These are phyloP conservation scores for Dujonia santamariae DNA, from an alignment of 1,139 yeast species.

Conservation along the genomic window DNA sequence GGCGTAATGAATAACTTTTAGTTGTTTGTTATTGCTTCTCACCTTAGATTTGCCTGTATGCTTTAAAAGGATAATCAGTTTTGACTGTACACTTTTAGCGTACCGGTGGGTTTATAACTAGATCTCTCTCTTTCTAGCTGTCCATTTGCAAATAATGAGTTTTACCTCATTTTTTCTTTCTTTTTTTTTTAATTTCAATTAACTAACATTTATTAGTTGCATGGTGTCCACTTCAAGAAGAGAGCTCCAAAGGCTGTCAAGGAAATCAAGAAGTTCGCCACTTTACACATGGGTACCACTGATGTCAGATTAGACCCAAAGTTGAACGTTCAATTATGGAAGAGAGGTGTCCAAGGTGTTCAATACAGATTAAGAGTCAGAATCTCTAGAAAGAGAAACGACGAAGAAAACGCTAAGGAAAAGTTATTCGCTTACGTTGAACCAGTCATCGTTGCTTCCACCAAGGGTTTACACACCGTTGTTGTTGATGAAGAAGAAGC, in stretches of 20 bases:
- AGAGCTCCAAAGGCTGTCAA: slow-evolving; percentile 99
- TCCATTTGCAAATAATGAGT: slow-evolving; percentile 1
- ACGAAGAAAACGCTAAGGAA: slow-evolving; percentile 99
- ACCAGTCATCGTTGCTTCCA: slow-evolving; percentile 90
- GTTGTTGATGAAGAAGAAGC: slow-evolving; percentile 91
- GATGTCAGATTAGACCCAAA: slow-evolving; percentile 99
- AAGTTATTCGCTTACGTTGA: slow-evolving; percentile 98
- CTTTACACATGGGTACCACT: slow-evolving; percentile 98
- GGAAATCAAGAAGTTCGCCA: slow-evolving; percentile 98
- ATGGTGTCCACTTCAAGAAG: slow-evolving; percentile 98
- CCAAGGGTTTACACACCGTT: slow-evolving; percentile 97
- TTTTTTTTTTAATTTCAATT: slow-evolving; percentile 1
- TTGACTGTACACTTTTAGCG: slow-evolving; percentile 1
- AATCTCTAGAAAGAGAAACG: slow-evolving; percentile 99
- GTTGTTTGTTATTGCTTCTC: slow-evolving; percentile 6
- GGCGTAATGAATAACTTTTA: slow-evolving; percentile 5
- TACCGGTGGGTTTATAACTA: too few relatives aligned
- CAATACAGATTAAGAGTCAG: slow-evolving; percentile 98
- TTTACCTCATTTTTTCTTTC: neutral
- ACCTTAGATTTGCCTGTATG: slow-evolving; percentile 5
- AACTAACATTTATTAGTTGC: slow-evolving; percentile 65
- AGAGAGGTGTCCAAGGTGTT: slow-evolving; percentile 99
- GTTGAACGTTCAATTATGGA: slow-evolving; percentile 98
- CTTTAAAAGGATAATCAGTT: too few relatives aligned
- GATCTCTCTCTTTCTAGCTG: neutral